A percentile compares a stretch with the other conserved stretches of the same genome.
Evolutionary conservation across 495 filamentous ascomycete species (phyloP).

Genomic region (Penicillium parvum): DNA sequence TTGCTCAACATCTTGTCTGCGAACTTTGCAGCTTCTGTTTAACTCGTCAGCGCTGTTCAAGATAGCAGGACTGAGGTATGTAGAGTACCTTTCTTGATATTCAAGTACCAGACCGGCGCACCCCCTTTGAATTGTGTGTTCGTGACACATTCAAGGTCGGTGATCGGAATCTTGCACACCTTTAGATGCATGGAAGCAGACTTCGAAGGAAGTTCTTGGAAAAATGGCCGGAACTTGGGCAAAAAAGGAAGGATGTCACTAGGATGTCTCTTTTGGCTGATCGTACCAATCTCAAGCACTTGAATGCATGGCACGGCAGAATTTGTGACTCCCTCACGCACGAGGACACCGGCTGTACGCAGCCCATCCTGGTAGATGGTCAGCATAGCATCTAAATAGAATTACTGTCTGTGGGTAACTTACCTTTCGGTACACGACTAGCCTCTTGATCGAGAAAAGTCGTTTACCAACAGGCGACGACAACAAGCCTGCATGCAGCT

Average conservation of each 20-base stretch:
- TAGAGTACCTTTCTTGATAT: slow-evolving; percentile 44
- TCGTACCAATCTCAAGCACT: slow-evolving; percentile 67
- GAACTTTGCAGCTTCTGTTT: slow-evolving; percentile 37
- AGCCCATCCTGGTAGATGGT: slow-evolving; percentile 58
- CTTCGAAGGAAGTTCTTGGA: slow-evolving; percentile 54
- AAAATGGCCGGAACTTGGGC: slow-evolving; percentile 55
- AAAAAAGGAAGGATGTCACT: slow-evolving; percentile 79
- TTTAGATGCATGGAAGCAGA: slow-evolving; percentile 59
- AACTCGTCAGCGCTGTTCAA: slow-evolving; percentile 6
- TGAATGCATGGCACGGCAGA: slow-evolving; percentile 61
- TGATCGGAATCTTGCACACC: slow-evolving; percentile 57
- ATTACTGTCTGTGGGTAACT: background rate
- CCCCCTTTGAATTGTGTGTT: slow-evolving; percentile 61
- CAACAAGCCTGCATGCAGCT: slow-evolving; percentile 68
- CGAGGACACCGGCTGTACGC: slow-evolving; percentile 72
- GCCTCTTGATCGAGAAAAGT: slow-evolving; percentile 64
- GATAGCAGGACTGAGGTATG: too few relatives aligned
- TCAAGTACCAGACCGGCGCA: slow-evolving; percentile 41
- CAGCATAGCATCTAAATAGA: slow-evolving; percentile 3
- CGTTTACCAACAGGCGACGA: slow-evolving; percentile 73
- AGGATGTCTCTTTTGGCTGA: slow-evolving; percentile 59
- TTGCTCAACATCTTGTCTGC: slow-evolving; percentile 58
- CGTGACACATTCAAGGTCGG: slow-evolving; percentile 78
- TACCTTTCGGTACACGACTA: slow-evolving; percentile 70
- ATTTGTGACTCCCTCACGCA: slow-evolving; percentile 65